A percentile compares a stretch with the other conserved stretches of the same genome.
phyloP scores from a whole-genome alignment of 352 stramenopile species.

The Globisporangium perplexum region DNA sequence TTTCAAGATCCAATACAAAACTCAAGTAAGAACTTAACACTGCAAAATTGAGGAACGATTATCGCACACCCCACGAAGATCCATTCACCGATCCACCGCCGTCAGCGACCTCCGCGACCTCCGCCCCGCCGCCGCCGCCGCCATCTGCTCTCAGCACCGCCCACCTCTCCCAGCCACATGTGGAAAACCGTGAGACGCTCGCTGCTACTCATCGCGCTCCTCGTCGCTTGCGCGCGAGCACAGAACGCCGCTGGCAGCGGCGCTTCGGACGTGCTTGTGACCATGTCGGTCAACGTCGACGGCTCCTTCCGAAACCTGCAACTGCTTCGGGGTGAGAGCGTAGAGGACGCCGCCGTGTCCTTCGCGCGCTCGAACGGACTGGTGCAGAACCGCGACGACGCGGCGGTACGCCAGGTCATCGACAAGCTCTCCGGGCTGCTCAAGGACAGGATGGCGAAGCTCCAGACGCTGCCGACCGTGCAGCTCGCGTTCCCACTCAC shows the following conservation, averaged over 20 bases:
- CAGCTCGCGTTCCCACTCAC: slow-evolving; percentile 57
- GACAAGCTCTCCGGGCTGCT: slow-evolving; percentile 63
- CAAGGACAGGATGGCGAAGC: slow-evolving; percentile 52
- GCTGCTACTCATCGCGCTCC: slow-evolving; percentile 20
- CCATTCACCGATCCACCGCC: neutral
- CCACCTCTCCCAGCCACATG: slow-evolving; percentile 2
- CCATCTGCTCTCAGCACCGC: neutral
- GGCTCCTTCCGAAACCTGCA: slow-evolving; percentile 52
- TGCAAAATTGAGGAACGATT: too few relatives aligned
- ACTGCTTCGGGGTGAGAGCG: slow-evolving; percentile 62
- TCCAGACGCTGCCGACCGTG: slow-evolving; percentile 38
- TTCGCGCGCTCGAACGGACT: slow-evolving; percentile 66
- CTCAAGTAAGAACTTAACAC: too few relatives aligned
- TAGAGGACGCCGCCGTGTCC: slow-evolving; percentile 48
- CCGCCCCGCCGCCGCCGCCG: neutral
- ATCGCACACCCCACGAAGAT: too few relatives aligned
- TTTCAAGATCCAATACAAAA: slow-evolving; percentile 6
- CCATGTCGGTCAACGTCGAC: slow-evolving; percentile 59
- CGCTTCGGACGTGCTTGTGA: slow-evolving; percentile 52
- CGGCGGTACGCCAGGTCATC: slow-evolving; percentile 44
- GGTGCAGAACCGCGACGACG: slow-evolving; percentile 37
- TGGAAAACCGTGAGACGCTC: slow-evolving; percentile 12
- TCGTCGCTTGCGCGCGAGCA: slow-evolving; percentile 11
- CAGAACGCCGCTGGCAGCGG: slow-evolving; percentile 22
- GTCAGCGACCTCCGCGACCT: neutral